Evolutionary conservation across 257 asterid species (phyloP).

Genomic region (Orobanche coerulescens): DNA sequence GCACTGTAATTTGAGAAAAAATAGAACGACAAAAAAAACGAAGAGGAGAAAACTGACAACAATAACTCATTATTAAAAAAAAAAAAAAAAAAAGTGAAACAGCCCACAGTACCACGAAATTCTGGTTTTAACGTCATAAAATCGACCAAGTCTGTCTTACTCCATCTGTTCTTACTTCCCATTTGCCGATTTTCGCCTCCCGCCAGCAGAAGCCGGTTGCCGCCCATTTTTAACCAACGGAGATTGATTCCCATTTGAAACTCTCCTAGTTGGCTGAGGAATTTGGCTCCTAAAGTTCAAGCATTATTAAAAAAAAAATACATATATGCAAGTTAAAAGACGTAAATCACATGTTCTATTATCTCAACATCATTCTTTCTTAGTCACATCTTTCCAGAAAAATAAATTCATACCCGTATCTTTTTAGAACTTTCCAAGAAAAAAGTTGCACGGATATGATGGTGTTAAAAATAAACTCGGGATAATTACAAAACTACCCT

Average conservation of each 20-base stretch:
- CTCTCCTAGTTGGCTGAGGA: slow-evolving; percentile 54
- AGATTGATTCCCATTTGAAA: slow-evolving; percentile 31
- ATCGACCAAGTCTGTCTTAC: neutral
- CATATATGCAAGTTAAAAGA: neutral
- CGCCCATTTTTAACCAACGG: slow-evolving; percentile 31
- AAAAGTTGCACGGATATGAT: no score
- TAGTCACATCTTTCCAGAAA: no score
- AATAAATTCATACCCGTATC: no score
- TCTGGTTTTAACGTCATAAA: neutral
- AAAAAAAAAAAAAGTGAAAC: no score
- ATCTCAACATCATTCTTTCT: no score
- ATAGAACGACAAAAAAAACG: neutral
- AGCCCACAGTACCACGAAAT: neutral
- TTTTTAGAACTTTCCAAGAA: no score
- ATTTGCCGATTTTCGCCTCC: slow-evolving; percentile 34
- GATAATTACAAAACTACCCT: neutral
- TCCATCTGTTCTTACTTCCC: slow-evolving; percentile 34
- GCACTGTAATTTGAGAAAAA: neutral
- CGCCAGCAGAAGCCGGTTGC: slow-evolving; percentile 33
- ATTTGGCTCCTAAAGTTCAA: slow-evolving; percentile 45
- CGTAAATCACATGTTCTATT: no score
- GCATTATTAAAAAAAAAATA: neutral
- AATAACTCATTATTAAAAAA: no score
- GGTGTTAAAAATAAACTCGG: no score
- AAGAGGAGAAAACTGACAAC: neutral